Base-by-base conservation (phyloP, 179 eudicot species). In the Gypsophila paniculata region DNA sequence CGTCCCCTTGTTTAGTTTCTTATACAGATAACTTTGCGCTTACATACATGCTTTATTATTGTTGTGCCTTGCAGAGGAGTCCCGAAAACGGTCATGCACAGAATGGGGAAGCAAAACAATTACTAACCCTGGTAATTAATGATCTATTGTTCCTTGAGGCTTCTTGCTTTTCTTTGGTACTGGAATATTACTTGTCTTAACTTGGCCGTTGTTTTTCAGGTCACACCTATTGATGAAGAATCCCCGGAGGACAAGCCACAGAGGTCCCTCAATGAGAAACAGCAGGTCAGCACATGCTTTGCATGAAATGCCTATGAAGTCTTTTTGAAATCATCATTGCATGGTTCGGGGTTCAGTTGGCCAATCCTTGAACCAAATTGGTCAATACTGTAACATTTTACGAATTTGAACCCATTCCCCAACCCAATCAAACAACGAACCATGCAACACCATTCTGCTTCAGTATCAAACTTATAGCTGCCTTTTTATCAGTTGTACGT, bases 241-340 rank as follows among this genome's bases (percentile, higher is more conserved):
- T 78, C 91, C 17, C 83, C 90, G 23, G 99, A 94, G 82, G 96
- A 91, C 78, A 91, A 84, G 75, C 97, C 99, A 21, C 99, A 94
- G 78, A 94, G 85, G 73, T 86, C 89, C 70, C 97, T 94, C 18
- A 94, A 94, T 78, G 99, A 91, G 65, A 91, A 89, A 81, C 97
- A 91, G 80, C 97, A 89, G 79, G 99, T 94, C 38, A 82, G 87
- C 77, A 68, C 63, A 32, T 8, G 8, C 15, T 18, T 22, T 54
- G 59, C 64, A 36, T 44, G 19, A 74, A 71, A 26, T 54, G 42
- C 22, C 19, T 48, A 8, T 44, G 21, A 55, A 63, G 9, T 71
- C 64, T 23, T 46, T 44, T 4, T 11, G 17, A 46, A 46, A 46
- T 10, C 52, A 46, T 4, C 14, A 15, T 46, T 46, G 15, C 15